A percentile compares a stretch with the other conserved stretches of the same genome.
These are phyloP conservation scores for Leucosporidium yakuticum DNA, from an alignment of 768 basidiomycete species.

Conservation along the genomic window DNA sequence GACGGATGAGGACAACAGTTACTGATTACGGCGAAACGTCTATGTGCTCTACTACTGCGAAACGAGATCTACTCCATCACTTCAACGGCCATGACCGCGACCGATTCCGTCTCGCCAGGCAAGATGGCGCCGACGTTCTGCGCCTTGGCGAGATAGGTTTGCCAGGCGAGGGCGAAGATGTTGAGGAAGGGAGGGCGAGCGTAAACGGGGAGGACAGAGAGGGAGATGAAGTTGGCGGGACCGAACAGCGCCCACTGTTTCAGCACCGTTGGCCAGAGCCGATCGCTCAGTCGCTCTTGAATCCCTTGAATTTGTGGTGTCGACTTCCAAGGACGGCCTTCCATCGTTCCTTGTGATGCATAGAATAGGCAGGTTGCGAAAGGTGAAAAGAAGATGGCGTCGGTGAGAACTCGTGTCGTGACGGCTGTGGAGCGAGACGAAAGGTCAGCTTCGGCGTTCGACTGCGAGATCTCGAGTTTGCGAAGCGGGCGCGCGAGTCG, in stretches of 20 bases:
- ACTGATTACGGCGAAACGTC: no score
- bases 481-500: not conserved
- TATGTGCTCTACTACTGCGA: no score
- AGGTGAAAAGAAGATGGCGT: conserved; percentile 32
- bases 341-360: conserved; percentile 17
- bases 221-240: not conserved
- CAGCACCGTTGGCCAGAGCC: conserved; percentile 20
- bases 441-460: not conserved
- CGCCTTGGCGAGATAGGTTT: not conserved
- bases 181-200: conserved; percentile 38
- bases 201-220: conserved; percentile 31
- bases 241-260: conserved; percentile 13
- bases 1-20: no score
- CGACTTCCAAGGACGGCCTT: conserved; percentile 11
- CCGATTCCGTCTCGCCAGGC: not conserved
- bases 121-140: not conserved
- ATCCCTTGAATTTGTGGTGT: conserved; percentile 16
- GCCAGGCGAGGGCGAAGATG: conserved; percentile 14
- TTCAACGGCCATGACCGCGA: not conserved
- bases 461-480: not conserved
- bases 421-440: conserved; percentile 6
- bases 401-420: conserved; percentile 18
- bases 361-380: conserved; percentile 35
- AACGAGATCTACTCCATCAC: not conserved
- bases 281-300: conserved; percentile 32